Evolutionary conservation across 176 grass and related monocot genomes (phyloP), one percentile per base, ranked within the genome.

Genomic region (Triticum monococcum): DNA sequence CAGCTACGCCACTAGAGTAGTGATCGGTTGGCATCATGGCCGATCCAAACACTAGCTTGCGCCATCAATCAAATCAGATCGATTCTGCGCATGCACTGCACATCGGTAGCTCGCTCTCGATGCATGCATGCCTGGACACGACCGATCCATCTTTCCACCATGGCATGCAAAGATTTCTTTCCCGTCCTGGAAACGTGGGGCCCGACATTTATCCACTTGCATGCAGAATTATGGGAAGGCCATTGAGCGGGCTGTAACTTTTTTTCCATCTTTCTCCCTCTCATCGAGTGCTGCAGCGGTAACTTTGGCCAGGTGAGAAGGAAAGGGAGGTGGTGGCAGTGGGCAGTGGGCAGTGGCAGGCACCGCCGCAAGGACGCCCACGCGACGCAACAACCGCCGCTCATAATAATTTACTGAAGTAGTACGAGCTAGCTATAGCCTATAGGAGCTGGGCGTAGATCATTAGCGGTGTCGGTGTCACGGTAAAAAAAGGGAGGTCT

Each of bases 141-240:
- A 52, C 54, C 18, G 6, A 35, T 68, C 33, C 17, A 25, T 45
- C n/a, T 43, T 74, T 74, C 72, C 72, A 75, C 45, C 45, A 48
- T 48, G 66, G n/a, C 50, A 88, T 72, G 83, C 38, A 41, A n/a
- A 12, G n/a, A 14, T 74, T 75, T 63, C 59, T n/a, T 78, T 50
- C 76, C 24, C 5, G 45, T 36, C 18, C 20, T n/a, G 77, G 77
- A 37, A 71, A 75, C 59, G 33, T 70, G 70, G 89, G 79, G 5
- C 64, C 79, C 23, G 8, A 4, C 81, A 2, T 41, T 41, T 85
- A 85, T 91, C 89, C 81, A 85, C 77, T 91, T 81, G 89, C 81
- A 62, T 71, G 48, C 36, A 77, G 77, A 91, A 85, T 88, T 41
- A 88, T 88, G 64, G 67, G 43, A 68, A 50, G 12, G 76, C 89